Evolutionary conservation across 371 early-diverging fungal genomes (phyloP).

Genomic region (Rhizomucor miehei): DNA sequence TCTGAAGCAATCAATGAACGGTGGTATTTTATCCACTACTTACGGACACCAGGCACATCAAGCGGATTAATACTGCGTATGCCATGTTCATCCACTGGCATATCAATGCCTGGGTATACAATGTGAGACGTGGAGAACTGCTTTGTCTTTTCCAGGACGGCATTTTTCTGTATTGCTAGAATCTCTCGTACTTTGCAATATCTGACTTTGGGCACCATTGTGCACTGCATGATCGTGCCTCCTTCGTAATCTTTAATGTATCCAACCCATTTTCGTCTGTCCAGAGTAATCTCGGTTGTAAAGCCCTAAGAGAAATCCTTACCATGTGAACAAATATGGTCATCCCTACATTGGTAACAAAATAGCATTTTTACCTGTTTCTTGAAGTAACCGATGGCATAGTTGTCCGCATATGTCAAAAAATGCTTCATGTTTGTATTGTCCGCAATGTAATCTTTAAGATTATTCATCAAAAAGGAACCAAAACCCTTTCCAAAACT

Average conservation of each 20-base stretch:
- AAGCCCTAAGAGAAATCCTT: slow-evolving; percentile 94
- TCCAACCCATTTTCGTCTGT: slow-evolving; percentile 94
- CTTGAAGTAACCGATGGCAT: slow-evolving; percentile 99
- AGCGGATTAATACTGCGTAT: slow-evolving; percentile 49
- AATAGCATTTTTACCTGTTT: slow-evolving; percentile 90
- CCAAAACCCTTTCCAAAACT: slow-evolving; percentile 86
- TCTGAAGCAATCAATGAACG: neutral
- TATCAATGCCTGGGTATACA: slow-evolving; percentile 75
- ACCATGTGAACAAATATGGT: neutral
- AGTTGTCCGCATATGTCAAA: slow-evolving; percentile 99
- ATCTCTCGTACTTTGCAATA: slow-evolving; percentile 58
- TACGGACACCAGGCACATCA: slow-evolving; percentile 74
- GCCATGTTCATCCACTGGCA: slow-evolving; percentile 60
- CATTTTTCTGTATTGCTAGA: slow-evolving; percentile 67
- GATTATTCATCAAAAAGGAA: slow-evolving; percentile 88
- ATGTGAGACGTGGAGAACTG: slow-evolving; percentile 69
- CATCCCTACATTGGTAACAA: no score
- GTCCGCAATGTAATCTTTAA: slow-evolving; percentile 85
- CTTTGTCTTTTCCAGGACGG: slow-evolving; percentile 81
- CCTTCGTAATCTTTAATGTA: slow-evolving; percentile 99
- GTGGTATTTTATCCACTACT: slow-evolving; percentile 14
- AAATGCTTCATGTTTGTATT: slow-evolving; percentile 80
- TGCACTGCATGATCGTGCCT: slow-evolving; percentile 95
- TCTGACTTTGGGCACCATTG: slow-evolving; percentile 57
- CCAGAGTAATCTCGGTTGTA: slow-evolving; percentile 92